These are phyloP conservation scores for Podospora australis DNA, from an alignment of 495 filamentous ascomycete genomes.

Conservation along the genomic window DNA sequence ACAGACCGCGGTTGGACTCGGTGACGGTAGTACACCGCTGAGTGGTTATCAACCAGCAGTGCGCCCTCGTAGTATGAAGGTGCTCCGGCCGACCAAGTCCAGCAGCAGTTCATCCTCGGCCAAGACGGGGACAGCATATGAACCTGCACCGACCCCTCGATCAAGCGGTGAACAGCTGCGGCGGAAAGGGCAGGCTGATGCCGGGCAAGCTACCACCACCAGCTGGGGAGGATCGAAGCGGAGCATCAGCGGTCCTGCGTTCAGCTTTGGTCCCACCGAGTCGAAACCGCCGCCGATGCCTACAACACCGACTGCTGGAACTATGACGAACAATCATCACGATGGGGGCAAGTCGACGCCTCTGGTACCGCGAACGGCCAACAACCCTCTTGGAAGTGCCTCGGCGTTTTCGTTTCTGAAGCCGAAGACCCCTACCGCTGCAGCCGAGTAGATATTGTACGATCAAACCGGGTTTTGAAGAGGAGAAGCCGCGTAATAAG, in stretches of 20 bases:
- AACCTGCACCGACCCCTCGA: conserved; percentile 29
- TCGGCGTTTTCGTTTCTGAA: conserved; percentile 92
- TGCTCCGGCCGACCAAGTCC: conserved; percentile 62
- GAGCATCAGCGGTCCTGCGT: conserved; percentile 16
- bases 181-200: conserved; percentile 33
- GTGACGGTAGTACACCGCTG: conserved; percentile 37
- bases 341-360: conserved; percentile 27
- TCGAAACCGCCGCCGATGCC: neutral
- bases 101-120: conserved; percentile 36
- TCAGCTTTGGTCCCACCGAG: conserved; percentile 7
- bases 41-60: conserved; percentile 54
- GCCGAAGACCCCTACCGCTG: conserved; percentile 30
- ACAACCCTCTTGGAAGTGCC: conserved; percentile 86
- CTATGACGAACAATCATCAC: neutral
- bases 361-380: conserved; percentile 35
- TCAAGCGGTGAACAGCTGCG: conserved; percentile 29
- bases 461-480: too few species aligned
- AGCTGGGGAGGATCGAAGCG: conserved; percentile 38
- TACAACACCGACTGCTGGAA: neutral
- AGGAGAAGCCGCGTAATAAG: too few species aligned
- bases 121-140: conserved; percentile 42
- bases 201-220: conserved; percentile 15
- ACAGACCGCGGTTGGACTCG: conserved; percentile 46
- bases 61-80: conserved; percentile 64
- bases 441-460: conserved; percentile 22